Evolutionary conservation across 306 rosid genomes (phyloP).

Genomic region (Dalbergia cultrata): DNA sequence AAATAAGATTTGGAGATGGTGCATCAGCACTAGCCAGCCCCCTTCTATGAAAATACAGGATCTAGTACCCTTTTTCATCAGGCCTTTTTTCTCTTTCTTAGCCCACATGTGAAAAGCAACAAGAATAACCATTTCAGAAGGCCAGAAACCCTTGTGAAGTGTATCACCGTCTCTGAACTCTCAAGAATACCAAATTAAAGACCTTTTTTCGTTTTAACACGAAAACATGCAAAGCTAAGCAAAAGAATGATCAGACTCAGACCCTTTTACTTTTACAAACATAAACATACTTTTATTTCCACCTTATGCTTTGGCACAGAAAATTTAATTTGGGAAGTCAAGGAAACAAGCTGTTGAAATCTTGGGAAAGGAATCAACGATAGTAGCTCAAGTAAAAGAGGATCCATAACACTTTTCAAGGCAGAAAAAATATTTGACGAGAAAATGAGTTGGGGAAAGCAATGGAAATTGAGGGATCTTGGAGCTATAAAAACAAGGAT

Average conservation of each 20-base stretch:
- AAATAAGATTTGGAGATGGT: constrained; percentile 29
- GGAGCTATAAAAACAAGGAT: constrained; percentile 1
- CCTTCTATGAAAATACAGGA: not conserved
- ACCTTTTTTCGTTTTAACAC: constrained; percentile 5
- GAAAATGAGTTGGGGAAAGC: constrained; percentile 4
- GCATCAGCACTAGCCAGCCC: not conserved
- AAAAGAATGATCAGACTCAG: constrained; percentile 15
- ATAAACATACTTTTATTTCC: not conserved
- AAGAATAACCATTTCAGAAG: not conserved
- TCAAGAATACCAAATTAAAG: not conserved
- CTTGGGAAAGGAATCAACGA: constrained; percentile 29
- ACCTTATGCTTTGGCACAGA: not conserved
- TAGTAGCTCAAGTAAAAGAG: not conserved
- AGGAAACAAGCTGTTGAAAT: constrained; percentile 18
- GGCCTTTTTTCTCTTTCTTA: constrained; percentile 23
- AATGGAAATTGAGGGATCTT: not conserved
- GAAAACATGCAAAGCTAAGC: constrained; percentile 19
- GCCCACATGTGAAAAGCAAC: not conserved
- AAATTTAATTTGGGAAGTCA: not conserved
- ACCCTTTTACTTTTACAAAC: not conserved
- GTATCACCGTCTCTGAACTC: not conserved
- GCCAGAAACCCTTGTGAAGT: constrained; percentile 28
- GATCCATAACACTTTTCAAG: not conserved
- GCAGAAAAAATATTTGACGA: constrained; percentile 6
- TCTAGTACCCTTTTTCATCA: not conserved